A percentile compares a stretch with the other conserved stretches of the same genome.
Evolutionary conservation across 2,329 filamentous ascomycete genomes (phyloP).

Genomic region (Pezicula carpinea): DNA sequence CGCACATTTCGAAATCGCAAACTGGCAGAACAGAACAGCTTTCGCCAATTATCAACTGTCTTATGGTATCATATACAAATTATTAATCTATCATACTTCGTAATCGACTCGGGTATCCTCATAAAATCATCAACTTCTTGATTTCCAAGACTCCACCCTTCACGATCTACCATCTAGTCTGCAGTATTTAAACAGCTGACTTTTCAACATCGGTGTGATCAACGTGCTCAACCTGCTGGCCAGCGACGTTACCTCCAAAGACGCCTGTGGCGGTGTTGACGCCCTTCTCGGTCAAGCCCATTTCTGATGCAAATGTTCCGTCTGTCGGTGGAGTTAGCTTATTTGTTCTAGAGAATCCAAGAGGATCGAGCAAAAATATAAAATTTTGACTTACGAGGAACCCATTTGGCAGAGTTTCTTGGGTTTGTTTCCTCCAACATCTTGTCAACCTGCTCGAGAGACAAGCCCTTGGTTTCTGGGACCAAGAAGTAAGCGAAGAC

Average conservation of each 20-base stretch:
- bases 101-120: not conserved
- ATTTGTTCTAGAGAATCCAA: too few species aligned
- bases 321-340: not conserved
- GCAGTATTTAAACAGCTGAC: not conserved
- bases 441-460: constrained; percentile 66
- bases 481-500: constrained; percentile 54
- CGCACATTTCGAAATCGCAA: too few species aligned
- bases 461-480: constrained; percentile 68
- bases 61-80: too few species aligned
- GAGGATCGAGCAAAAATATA: too few species aligned
- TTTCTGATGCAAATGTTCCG: constrained; percentile 7
- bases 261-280: not conserved
- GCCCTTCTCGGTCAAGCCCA: constrained; percentile 6
- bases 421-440: constrained; percentile 43
- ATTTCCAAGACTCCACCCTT: not conserved
- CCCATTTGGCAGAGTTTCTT: constrained; percentile 16
- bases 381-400: not conserved
- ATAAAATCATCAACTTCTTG: not conserved
- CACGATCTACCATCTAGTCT: not conserved
- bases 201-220: not conserved
- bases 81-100: too few species aligned
- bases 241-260: not conserved
- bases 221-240: not conserved
- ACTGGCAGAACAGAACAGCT: too few species aligned
- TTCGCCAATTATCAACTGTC: too few species aligned